Base-by-base conservation (phyloP, 2,329 filamentous ascomycete genomes). In the Parascedosporium putredinis region DNA sequence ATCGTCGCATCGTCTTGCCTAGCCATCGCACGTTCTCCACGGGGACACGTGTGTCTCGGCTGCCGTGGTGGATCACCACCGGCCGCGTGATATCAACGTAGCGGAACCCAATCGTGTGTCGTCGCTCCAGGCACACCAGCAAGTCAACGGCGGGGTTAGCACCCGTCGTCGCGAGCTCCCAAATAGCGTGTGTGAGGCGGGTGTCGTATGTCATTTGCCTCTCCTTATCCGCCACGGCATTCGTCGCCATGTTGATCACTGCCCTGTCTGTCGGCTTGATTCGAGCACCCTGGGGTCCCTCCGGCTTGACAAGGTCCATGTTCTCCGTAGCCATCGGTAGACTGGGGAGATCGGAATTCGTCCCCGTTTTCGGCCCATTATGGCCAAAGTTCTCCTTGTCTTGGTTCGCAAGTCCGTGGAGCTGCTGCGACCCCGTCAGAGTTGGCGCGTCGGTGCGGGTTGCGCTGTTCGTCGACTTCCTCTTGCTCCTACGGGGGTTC, bases 11-110 rank as follows among this genome's bases (percentile, higher is more conserved):
- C 38, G 86, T 86, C 66, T 90, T 90, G 52, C 89, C 90, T 6
- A 98, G 75, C 93, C 93, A 98, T 56, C 84, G 79, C 20, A 96
- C 88, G 60, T 98, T 98, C 51, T 95, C 93, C 12, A 95, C 85
- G 0, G 93, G 93, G 1, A 98, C 93, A 22, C 93, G 79, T 5
- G 85, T 89, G 60, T 98, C 93, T 58, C 86, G 83, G 60, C 81
- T 88, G 33, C 93, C 93, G 63, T 98, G 93, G 60, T 96, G 91
- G 55, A 98, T 95, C 22, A 96, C 84, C 0, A 97, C 86, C 0
- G 88, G 80, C 7, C 89, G 80, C 5, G 86, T 94, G 56, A 98
- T 95, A 62, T 98, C 93, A 16, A 95, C 91, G 62, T 98, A 98
- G 46, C 90, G 82, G 69, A 98, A 98, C 0, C 93, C 93, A 58